A percentile compares a stretch with the other conserved stretches of the same genome.
These are phyloP conservation scores for Chimonanthus salicifolius DNA, from an alignment of 164 flowering plant genomes.

Conservation along the genomic window DNA sequence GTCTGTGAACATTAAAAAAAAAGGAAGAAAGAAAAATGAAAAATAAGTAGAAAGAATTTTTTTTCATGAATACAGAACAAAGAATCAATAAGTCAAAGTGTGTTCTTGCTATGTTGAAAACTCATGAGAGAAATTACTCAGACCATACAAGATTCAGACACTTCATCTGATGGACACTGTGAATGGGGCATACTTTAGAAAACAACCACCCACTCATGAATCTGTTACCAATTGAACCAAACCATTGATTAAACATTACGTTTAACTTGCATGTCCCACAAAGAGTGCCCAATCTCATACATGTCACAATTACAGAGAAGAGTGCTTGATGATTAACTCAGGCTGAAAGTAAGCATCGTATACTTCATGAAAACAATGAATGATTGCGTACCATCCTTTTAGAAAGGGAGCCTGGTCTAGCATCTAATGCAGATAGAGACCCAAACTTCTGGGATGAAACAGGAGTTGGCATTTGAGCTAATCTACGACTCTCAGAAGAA, in stretches of 20 bases:
- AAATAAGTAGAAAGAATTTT: slow-evolving; percentile 5
- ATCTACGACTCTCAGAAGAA: slow-evolving; percentile 52
- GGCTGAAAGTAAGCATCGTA: not conserved
- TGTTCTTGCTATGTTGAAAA: too few relatives aligned
- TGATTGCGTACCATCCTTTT: slow-evolving; percentile 55
- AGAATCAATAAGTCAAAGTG: not conserved
- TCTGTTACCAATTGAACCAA: not conserved
- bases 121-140: too few relatives aligned
- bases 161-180: not conserved
- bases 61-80: not conserved
- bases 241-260: not conserved
- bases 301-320: not conserved
- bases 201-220: not conserved
- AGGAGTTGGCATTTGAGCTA: slow-evolving; percentile 50
- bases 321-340: not conserved
- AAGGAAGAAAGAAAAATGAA: too few relatives aligned
- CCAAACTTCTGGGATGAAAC: slow-evolving; percentile 86
- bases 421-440: slow-evolving; percentile 90
- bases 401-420: slow-evolving; percentile 68
- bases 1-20: slow-evolving; percentile 37
- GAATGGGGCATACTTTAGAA: not conserved
- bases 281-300: not conserved
- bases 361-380: not conserved
- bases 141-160: too few relatives aligned
- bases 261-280: too few relatives aligned